Base-by-base conservation (phyloP, 768 basidiomycete species). In the Russula compacta region DNA sequence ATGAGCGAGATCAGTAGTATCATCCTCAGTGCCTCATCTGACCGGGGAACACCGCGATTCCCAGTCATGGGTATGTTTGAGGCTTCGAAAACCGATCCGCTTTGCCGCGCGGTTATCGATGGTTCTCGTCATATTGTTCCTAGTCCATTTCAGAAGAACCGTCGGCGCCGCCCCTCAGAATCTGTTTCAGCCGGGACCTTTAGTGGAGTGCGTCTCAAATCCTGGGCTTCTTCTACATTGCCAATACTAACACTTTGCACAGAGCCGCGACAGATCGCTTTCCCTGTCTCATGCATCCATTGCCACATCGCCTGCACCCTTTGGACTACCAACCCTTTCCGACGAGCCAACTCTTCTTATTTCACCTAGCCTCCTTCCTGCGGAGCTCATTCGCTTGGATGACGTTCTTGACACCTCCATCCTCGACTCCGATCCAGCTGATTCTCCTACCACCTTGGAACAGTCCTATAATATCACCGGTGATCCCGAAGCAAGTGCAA, bases 361-460 rank as follows among this genome's bases (percentile, higher is more conserved):
- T 17, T 51, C 52, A n/a, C 50, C 77, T 76, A 24, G 64, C 68
- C 29, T 66, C 58, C 38, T 58, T 68, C 38, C 59, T 56, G 0
- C 66, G 66, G 80, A 84, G 60, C 76, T 82, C 11, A 81, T 87
- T 47, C 79, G 81, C 62, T 78, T 92, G 21, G 82, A 88, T 66
- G 89, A 92, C 66, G 88, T 92, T 17, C 76, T 92, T 39, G 87
- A 92, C 59, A 78, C 84, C 0, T 84, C 89, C 0, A 82, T 87
- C 71, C 74, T 90, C 19, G 84, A 83, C 66, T 77, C 79, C 0
- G 85, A 85, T 53, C 64, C 78, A 75, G 17, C 70, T 70, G 61
- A 60, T 38, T 39, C 59, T 4, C 42, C 49, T 46, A 33, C 50
- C 21, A 39, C 47, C 21, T 46, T 39, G 49, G 42, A 49, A 50